Base-by-base conservation (phyloP, 371 early-diverging fungal species). In the Aphelidium insulamus region DNA sequence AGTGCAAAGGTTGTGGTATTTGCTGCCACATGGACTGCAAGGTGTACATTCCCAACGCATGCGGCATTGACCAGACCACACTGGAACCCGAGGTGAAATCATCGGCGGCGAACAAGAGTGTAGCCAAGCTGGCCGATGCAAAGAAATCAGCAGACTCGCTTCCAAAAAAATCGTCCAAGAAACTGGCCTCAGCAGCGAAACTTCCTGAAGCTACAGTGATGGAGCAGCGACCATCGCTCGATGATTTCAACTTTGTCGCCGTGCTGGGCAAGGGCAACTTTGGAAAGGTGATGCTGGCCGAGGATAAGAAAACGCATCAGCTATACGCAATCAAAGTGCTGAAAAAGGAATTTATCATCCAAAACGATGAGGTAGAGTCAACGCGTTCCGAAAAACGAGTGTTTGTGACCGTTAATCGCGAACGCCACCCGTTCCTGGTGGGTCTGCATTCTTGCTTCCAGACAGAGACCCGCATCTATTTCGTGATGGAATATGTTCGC, bases 401-500 rank as follows among this genome's bases (percentile, higher is more conserved):
- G 6, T 77, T 97, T 54, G 66, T 75, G 45, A 60, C 75, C 8
- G 90, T 87, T 23, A 86, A 78, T 47, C 52, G 57, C 34, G 77
- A 65, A 21, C 76, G 74, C 5, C 92, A 91, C 43, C 90, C 95
- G 12, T 99, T 97, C 73, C 56, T 98, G 34, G 77, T 95, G 22
- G 78, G 77, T n/a, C 58, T 97, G 43, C 87, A 95, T 51, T 81
- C 85, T 18, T 80, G 80, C 46, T 94, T 95, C 62, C 91, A 94
- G 52, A 77, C 86, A 0, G 73, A 82, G 26, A 74, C 74, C 25
- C 68, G 90, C 32, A 60, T 97, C 22, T 94, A 81, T 56, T 86
- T 98, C 53, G 91, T 95, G 16, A 91, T 97, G 91, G 98, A 99
- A 45, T 99, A 90, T 59, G 76, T 97, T 5, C 63, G 68, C 16